A percentile compares a stretch with the other conserved stretches of the same genome.
Evolutionary conservation across 2,329 filamentous ascomycete species (phyloP).

Genomic region (Colletotrichum melonis): DNA sequence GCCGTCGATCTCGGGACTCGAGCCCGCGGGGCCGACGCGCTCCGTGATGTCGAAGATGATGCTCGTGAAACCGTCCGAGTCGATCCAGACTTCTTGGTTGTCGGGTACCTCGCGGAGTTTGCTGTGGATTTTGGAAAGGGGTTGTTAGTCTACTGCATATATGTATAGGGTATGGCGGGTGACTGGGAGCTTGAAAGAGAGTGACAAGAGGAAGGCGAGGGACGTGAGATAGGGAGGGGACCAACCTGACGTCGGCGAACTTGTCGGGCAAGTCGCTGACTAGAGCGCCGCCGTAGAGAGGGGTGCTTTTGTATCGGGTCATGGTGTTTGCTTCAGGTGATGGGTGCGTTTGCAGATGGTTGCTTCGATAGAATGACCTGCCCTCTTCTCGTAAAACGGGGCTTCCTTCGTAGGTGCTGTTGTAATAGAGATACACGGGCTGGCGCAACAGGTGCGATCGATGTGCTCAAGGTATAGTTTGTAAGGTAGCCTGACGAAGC

Average conservation of each 20-base stretch:
- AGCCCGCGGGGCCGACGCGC: conserved; percentile 71
- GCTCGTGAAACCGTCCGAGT: conserved; percentile 83
- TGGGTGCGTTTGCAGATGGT: background rate
- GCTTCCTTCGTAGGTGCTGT: background rate
- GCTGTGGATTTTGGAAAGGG: conserved; percentile 51
- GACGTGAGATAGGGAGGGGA: background rate
- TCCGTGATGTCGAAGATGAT: conserved; percentile 93
- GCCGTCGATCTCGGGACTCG: conserved; percentile 71
- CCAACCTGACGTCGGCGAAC: conserved; percentile 80
- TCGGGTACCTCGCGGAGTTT: conserved; percentile 81
- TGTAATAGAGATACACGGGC: background rate
- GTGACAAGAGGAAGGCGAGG: background rate
- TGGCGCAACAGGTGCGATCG: background rate
- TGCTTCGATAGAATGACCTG: background rate
- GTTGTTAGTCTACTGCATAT: too few relatives aligned
- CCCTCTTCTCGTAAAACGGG: background rate
- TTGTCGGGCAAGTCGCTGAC: conserved; percentile 73
- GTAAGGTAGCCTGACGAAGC: background rate
- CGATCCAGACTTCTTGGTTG: conserved; percentile 93
- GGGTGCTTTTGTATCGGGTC: conserved; percentile 66
- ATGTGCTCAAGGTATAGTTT: background rate
- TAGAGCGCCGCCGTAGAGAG: conserved; percentile 80
- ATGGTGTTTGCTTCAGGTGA: conserved; percentile 44
- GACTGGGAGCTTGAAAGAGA: background rate
- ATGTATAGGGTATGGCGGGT: too few relatives aligned